phyloP scores from a whole-genome alignment of 2,329 filamentous ascomycete genomes.

The Pseudogymnoascus sp. region DNA sequence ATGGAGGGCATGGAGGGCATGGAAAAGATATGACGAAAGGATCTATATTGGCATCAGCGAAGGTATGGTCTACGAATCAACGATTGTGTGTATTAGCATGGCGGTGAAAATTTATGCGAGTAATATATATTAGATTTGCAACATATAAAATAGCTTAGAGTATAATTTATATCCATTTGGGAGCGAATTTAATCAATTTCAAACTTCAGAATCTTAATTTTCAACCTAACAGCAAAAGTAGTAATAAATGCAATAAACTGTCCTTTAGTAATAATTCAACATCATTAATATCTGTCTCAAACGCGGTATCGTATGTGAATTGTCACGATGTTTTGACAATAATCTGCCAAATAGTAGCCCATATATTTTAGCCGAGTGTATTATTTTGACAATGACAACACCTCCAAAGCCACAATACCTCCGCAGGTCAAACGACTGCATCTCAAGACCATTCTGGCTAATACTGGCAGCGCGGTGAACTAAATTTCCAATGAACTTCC shows the following conservation, averaged over 20 bases:
- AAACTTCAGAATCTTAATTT: neutral
- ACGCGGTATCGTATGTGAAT: neutral
- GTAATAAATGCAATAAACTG: neutral
- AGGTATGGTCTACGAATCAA: neutral
- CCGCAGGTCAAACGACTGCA: neutral
- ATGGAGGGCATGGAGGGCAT: conserved; percentile 25
- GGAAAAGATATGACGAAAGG: neutral
- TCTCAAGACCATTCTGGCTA: neutral
- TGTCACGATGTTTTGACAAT: neutral
- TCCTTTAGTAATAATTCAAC: too few relatives aligned
- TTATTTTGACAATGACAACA: neutral
- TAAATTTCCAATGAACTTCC: neutral
- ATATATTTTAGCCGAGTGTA: conserved; percentile 3
- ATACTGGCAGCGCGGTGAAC: neutral
- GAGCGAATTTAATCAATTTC: neutral
- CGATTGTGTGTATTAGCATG: neutral
- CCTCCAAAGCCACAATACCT: neutral
- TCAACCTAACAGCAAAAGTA: neutral
- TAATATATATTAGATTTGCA: neutral
- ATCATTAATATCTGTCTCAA: neutral
- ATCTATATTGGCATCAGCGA: neutral
- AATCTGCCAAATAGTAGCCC: neutral
- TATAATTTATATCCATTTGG: neutral
- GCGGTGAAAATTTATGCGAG: neutral
- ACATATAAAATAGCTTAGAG: neutral